Percentiles rank a stretch among this genome's conserved stretches.
phyloP scores from a whole-genome alignment of 768 basidiomycete species.

The Amyloporia xantha region DNA sequence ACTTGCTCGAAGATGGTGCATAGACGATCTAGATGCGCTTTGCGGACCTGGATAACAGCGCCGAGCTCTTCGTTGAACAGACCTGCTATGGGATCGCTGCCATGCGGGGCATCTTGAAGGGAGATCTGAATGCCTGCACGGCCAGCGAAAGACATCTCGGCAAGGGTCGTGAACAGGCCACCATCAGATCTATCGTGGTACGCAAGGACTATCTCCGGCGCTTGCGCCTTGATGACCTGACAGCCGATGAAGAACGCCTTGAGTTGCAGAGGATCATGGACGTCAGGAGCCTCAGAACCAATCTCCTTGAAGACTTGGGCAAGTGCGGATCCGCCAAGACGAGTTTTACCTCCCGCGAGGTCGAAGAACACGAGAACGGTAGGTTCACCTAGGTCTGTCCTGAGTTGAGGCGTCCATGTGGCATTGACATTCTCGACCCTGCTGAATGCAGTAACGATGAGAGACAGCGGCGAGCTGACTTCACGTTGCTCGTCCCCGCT shows the following conservation, averaged over 20 bases:
- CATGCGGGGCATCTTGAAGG: conserved; percentile 50
- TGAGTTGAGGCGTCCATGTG: conserved; percentile 93
- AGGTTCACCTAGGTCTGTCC: conserved; percentile 49
- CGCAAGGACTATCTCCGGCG: conserved; percentile 69
- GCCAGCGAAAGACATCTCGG: conserved; percentile 94
- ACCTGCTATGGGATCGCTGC: conserved; percentile 52
- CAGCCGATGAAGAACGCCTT: conserved; percentile 83
- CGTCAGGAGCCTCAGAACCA: conserved; percentile 80
- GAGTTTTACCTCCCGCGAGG: conserved; percentile 70
- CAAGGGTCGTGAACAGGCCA: conserved; percentile 85
- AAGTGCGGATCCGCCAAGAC: conserved; percentile 91
- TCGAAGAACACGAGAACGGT: conserved; percentile 88
- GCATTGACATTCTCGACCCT: conserved; percentile 68
- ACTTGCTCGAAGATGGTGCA: conserved; percentile 51
- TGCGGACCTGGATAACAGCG: conserved; percentile 81
- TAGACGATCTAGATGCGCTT: conserved; percentile 48
- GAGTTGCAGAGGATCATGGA: conserved; percentile 67
- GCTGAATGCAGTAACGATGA: conserved; percentile 93
- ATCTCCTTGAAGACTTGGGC: conserved; percentile 95
- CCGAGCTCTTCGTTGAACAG: conserved; percentile 97
- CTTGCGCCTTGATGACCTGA: conserved; percentile 51
- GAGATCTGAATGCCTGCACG: conserved; percentile 72
- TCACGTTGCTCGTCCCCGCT: conserved; percentile 61
- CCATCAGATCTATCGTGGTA: conserved; percentile 99
- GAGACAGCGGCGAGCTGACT: conserved; percentile 85